Conservation (phyloP, 2,329 filamentous ascomycete species). For the Monosporascus sp. region DNA sequence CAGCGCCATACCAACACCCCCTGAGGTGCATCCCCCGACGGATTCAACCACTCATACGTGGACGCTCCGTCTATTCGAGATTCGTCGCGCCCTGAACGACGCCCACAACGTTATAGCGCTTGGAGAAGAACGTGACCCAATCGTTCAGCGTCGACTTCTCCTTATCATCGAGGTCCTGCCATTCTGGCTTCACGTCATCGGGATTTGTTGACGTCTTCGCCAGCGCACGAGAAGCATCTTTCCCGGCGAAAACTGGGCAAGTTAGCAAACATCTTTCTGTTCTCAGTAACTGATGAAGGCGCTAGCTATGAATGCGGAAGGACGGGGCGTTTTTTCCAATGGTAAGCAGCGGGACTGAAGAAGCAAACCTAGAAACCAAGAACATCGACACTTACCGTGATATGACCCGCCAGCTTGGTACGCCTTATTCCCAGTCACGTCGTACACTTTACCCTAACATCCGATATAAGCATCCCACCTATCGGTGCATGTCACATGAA, state of each 20-base stretch:
- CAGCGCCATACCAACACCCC: neutral
- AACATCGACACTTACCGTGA: conserved; percentile 55
- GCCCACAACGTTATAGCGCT: conserved; percentile 89
- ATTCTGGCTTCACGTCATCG: conserved; percentile 78
- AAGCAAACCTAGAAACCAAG: neutral
- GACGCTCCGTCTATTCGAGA: conserved; percentile 31
- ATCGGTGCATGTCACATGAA: conserved; percentile 34
- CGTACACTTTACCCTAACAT: conserved; percentile 79
- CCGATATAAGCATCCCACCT: conserved; percentile 37
- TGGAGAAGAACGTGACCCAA: conserved; percentile 95
- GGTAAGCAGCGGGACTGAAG: neutral
- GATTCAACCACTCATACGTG: neutral
- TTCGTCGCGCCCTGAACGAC: conserved; percentile 58
- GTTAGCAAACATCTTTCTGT: conserved; percentile 13
- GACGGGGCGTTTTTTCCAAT: neutral
- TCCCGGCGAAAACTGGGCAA: conserved; percentile 80
- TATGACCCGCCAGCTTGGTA: conserved; percentile 83
- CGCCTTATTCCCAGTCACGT: conserved; percentile 83
- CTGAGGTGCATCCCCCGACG: neutral
- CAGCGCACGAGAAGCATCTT: conserved; percentile 90
- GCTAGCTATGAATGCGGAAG: neutral
- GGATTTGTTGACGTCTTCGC: conserved; percentile 79
- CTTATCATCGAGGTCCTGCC: conserved; percentile 77
- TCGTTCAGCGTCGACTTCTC: conserved; percentile 81
- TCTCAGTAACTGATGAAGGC: conserved; percentile 1